Evolutionary conservation across 2,329 filamentous ascomycete species (phyloP), one percentile per base, ranked within the genome.

Genomic region (Aspergillus piperis): DNA sequence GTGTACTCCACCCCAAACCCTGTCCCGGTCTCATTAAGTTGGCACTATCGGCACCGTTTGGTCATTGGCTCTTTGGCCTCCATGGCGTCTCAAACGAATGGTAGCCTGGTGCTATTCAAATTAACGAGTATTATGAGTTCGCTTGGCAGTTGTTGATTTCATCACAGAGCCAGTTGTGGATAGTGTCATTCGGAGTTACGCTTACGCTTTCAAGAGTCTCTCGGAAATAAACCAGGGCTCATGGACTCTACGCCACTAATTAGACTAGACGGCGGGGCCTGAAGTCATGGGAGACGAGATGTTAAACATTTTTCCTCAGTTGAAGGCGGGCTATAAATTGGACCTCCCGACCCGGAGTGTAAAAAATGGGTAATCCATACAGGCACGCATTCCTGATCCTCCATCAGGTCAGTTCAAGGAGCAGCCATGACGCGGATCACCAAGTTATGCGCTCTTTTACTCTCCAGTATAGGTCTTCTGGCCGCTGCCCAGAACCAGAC

Each of bases 401-500:
- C n/a, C 47, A 50, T 44, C 10, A 11, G 41, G 25, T 30, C 13
- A 50, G 47, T 19, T 15, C 30, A n/a, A 54, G 53, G 30, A n/a
- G 36, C 49, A 25, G 36, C 38, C 49, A 66, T 66, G 63, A 52
- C 53, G 56, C 63, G 56, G 19, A 30, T 62, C 21, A 27, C 30
- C 19, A 52, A 59, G n/a, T 54, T 61, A 19, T 38, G 62, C 44
- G 41, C 60, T 23, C 42, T 60, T 8, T 36, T 62, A 25, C 58
- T 66, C 23, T 59, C 63, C 11, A 61, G 56, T 51, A 19, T 62
- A 13, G 62, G 58, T 13, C 36, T 59, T 23, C 54, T 64, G 25
- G 44, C 61, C 8, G 60, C 60, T 32, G 63, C 64, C 19, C 59
- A 66, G 57, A 62, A 62, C 25, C 57, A 59, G 23, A 54, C 59